Evolutionary conservation across 345 rosid species (phyloP).

Genomic region (Cochlearia excelsa): DNA sequence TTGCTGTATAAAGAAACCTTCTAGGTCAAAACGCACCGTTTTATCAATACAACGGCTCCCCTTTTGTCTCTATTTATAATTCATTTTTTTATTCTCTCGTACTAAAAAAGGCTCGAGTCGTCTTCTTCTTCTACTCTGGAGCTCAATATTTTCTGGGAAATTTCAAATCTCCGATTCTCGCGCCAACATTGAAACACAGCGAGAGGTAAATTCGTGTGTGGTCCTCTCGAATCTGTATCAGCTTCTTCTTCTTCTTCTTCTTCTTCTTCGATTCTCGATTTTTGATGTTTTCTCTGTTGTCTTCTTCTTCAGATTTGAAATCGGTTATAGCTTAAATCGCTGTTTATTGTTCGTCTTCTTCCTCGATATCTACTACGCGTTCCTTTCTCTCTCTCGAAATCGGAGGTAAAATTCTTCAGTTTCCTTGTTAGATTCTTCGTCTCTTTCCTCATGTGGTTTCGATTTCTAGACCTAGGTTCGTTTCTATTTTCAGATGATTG

Average conservation of each 20-base stretch:
- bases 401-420: conserved; percentile 13
- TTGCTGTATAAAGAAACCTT: no score
- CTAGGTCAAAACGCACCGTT: no score
- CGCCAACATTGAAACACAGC: conserved; percentile 31
- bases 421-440: not conserved
- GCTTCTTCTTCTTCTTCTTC: not conserved
- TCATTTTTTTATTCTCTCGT: no score
- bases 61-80: no score
- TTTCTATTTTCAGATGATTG: conserved; percentile 1
- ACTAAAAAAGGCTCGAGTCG: no score
- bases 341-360: conserved; percentile 13
- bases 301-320: conserved; percentile 7
- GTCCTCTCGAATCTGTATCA: conserved; percentile 15
- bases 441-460: not conserved
- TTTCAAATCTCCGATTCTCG: conserved; percentile 29
- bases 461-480: conserved; percentile 10
- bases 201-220: conserved; percentile 16
- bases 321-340: conserved; percentile 14
- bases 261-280: conserved; percentile 14
- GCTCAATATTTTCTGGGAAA: conserved; percentile 6
- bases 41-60: no score
- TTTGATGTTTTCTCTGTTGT: not conserved
- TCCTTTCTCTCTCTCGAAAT: not conserved
- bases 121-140: no score
- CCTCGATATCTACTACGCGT: conserved; percentile 18